A percentile compares a stretch with the other conserved stretches of the same genome.
Conservation (phyloP, 441 rosid species). For the Adansonia rubrostipa region DNA sequence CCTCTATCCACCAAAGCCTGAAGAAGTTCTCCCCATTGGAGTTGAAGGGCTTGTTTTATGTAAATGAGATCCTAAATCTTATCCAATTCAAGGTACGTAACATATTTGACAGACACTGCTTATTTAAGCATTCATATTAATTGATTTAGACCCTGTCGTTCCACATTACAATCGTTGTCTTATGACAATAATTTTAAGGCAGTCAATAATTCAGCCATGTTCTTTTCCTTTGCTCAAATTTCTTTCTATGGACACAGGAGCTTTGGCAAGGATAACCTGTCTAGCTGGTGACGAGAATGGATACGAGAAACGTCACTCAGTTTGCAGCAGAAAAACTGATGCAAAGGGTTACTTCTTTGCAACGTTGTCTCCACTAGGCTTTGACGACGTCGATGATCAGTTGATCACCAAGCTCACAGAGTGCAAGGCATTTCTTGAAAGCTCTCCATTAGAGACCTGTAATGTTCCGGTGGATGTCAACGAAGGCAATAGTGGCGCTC, state of each 20-base stretch:
- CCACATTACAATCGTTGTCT: too few relatives aligned
- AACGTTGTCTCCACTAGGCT: slow-evolving; percentile 35
- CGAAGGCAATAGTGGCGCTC: slow-evolving; percentile 50
- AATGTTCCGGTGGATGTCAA: slow-evolving; percentile 51
- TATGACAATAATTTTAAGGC: too few relatives aligned
- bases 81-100: slow-evolving; percentile 41
- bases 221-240: neutral
- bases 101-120: too few relatives aligned
- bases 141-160: too few relatives aligned
- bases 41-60: slow-evolving; percentile 43
- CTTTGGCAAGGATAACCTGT: slow-evolving; percentile 54
- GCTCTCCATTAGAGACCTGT: slow-evolving; percentile 49
- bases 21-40: slow-evolving; percentile 22
- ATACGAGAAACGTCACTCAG: slow-evolving; percentile 41
- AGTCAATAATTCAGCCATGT: too few relatives aligned
- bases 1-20: neutral
- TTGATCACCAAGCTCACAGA: slow-evolving; percentile 32
- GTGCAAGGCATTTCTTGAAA: slow-evolving; percentile 55
- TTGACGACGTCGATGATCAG: neutral
- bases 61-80: slow-evolving; percentile 34
- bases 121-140: too few relatives aligned
- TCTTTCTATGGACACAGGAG: slow-evolving; percentile 37
- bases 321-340: slow-evolving; percentile 45
- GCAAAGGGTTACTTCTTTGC: slow-evolving; percentile 55
- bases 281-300: slow-evolving; percentile 39